Evolutionary conservation across 306 rosid genomes (phyloP).

Genomic region (Quercus variabilis): DNA sequence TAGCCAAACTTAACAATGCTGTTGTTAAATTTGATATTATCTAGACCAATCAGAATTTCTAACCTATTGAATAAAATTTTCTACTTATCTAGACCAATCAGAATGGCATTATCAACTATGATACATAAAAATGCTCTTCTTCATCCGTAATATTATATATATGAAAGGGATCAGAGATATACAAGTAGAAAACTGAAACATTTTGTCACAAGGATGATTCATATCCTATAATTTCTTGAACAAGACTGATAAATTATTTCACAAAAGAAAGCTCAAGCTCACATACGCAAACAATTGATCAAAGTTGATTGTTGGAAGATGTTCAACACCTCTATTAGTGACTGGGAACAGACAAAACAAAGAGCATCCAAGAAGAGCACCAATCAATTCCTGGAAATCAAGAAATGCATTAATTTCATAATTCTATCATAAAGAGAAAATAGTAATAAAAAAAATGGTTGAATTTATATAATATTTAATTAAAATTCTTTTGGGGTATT

Average conservation of each 20-base stretch:
- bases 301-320: conserved; percentile 74
- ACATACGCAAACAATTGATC: conserved; percentile 77
- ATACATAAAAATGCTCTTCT: background rate
- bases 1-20: background rate
- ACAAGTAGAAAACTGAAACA: background rate
- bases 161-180: background rate
- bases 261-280: conserved; percentile 20
- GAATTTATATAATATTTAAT: background rate
- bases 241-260: background rate
- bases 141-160: background rate
- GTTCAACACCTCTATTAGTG: conserved; percentile 39
- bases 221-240: background rate
- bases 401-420: conserved; percentile 1
- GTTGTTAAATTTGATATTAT: background rate
- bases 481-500: background rate
- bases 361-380: conserved; percentile 87
- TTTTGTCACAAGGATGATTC: background rate
- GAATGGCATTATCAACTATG: background rate
- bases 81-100: background rate
- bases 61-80: background rate
- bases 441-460: background rate
- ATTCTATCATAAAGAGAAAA: background rate
- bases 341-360: conserved; percentile 78
- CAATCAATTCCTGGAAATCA: conserved; percentile 72
- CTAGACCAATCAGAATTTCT: background rate